Percentiles rank a stretch among this genome's conserved stretches.
phyloP scores from a whole-genome alignment of 139 green algal genomes.

The Diplosphaera chodatii region DNA sequence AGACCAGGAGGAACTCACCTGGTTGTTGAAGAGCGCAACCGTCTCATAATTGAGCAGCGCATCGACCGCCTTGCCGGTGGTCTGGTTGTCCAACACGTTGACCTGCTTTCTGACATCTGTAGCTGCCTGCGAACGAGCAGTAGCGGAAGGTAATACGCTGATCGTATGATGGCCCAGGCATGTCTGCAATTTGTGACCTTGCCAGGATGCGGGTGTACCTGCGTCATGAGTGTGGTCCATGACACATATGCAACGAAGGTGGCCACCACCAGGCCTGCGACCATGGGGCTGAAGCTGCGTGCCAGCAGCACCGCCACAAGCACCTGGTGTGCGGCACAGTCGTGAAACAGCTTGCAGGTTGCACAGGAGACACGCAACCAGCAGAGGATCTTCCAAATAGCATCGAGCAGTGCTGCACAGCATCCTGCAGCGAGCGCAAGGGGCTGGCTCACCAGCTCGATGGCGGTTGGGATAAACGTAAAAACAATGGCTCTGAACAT shows the following conservation, averaged over 20 bases:
- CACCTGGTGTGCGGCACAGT: background rate
- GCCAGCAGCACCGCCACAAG: slow-evolving; percentile 76
- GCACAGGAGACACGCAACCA: no score
- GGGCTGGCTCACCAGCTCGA: slow-evolving; percentile 65
- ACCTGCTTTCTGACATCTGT: slow-evolving; percentile 53
- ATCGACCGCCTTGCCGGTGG: slow-evolving; percentile 79
- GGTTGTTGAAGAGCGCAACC: slow-evolving; percentile 31
- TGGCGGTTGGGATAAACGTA: slow-evolving; percentile 84
- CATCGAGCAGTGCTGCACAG: no score
- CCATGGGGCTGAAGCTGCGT: slow-evolving; percentile 40
- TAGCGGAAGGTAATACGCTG: background rate
- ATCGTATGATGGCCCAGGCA: no score
- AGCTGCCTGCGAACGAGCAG: slow-evolving; percentile 2
- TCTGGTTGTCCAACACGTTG: slow-evolving; percentile 83
- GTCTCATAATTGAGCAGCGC: slow-evolving; percentile 93
- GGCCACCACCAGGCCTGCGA: slow-evolving; percentile 57
- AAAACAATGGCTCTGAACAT: slow-evolving; percentile 93
- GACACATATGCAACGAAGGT: slow-evolving; percentile 84
- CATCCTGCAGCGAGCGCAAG: no score
- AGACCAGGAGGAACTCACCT: no score
- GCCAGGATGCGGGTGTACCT: slow-evolving; percentile 22
- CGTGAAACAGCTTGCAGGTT: no score
- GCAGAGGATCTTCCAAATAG: no score
- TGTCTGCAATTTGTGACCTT: no score
- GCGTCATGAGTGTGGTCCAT: slow-evolving; percentile 79